Base-by-base conservation (phyloP, 306 rosid genomes). In the Cicer bijugum region DNA sequence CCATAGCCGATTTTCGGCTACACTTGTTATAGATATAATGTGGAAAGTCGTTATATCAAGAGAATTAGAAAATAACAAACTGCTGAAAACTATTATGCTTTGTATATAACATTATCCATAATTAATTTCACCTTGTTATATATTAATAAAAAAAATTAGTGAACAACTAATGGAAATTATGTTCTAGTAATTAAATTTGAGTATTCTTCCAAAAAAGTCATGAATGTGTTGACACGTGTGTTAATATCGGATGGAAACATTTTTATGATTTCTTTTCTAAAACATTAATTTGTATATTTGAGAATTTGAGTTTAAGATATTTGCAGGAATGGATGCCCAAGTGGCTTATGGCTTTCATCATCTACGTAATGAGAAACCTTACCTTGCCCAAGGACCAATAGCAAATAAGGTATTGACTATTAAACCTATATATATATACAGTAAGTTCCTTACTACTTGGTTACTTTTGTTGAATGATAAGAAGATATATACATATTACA, bases 321-420 rank as follows among this genome's bases (percentile, higher is more conserved):
- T 47, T 82, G 38, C 78, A 91, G 99, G 99, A 82, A 95, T 95
- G 99, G 99, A 95, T 76, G 99, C 97, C 42, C 92, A 95, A 79
- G 97, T 95, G 75, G 97, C 99, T 69, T 91, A 95, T 86, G 97
- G 99, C 42, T 95, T 95, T 82, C 97, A 95, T 78, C 85, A 90
- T 84, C 75, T 95, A 67, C 96, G 99, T 16, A 90, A 95, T 38
- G 97, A 91, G 73, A 95, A 90, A 72, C 97, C 97, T 19, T 87
- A 86, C 83, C 97, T 95, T 78, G 97, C 99, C 33, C 97, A 90
- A 11, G 97, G 99, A 68, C 99, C 99, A 71, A 81, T 95, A 69
- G 45, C 99, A 23, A 95, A 95, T 75, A 95, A 90, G 99, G 99
- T 95, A 50, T 58, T 68, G 3, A 52, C 23, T 40, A 35, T 61